phyloP scores from a whole-genome alignment of 768 basidiomycete species.

The Collybia nuda region DNA sequence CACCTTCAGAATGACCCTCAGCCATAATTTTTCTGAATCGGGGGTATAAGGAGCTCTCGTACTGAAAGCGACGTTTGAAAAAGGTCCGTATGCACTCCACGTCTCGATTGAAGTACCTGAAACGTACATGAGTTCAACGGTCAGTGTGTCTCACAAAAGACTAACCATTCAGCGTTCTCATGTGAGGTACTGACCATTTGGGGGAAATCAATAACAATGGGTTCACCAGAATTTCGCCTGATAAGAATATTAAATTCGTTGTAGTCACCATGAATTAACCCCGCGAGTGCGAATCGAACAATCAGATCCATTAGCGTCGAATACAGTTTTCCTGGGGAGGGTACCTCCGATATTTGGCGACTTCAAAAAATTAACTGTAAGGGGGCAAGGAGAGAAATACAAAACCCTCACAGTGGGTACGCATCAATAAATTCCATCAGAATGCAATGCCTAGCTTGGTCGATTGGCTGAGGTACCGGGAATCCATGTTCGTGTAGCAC shows the following conservation, averaged over 20 bases:
- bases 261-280: conserved; percentile 98
- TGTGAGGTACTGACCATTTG: conserved; percentile 99
- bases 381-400: conserved; percentile 1
- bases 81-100: conserved; percentile 95
- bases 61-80: conserved; percentile 88
- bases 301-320: conserved; percentile 93
- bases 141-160: conserved; percentile 7
- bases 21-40: conserved; percentile 69
- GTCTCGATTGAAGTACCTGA: conserved; percentile 98
- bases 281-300: conserved; percentile 88
- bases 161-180: conserved; percentile 93
- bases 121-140: conserved; percentile 1
- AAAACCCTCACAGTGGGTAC: conserved; percentile 77
- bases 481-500: conserved; percentile 89
- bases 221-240: conserved; percentile 66
- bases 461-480: conserved; percentile 90
- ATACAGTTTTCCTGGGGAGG: conserved; percentile 88
- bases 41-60: conserved; percentile 89
- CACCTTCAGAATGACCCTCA: conserved; percentile 39
- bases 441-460: conserved; percentile 93
- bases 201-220: conserved; percentile 96
- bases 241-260: conserved; percentile 99
- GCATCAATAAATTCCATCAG: conserved; percentile 96
- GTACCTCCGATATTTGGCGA: conserved; percentile 82
- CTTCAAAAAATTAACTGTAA: conserved; percentile 35